Percentiles rank a stretch among this genome's conserved stretches.
These are phyloP conservation scores for Rehmannia glutinosa DNA, from an alignment of 257 asterid species.

Conservation along the genomic window DNA sequence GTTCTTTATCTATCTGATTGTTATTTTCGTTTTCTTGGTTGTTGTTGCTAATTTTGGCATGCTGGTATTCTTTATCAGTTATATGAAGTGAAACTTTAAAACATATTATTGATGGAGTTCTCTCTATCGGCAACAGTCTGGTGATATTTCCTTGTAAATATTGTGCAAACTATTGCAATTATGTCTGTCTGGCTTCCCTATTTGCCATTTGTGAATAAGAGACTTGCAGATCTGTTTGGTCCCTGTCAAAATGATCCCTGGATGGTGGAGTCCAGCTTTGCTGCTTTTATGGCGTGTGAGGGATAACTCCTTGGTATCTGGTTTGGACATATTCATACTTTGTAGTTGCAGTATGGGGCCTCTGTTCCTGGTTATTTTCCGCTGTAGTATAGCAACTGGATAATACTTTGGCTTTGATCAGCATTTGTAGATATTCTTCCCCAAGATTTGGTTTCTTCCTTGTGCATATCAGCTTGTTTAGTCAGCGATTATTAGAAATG, in stretches of 20 bases:
- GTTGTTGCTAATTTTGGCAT: too few species aligned
- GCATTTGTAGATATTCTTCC: slow-evolving; percentile 17
- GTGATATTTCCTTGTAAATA: slow-evolving; percentile 1
- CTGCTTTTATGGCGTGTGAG: slow-evolving; percentile 27
- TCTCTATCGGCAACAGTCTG: background rate
- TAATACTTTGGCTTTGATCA: slow-evolving; percentile 5
- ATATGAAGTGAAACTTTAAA: background rate
- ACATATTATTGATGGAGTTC: background rate
- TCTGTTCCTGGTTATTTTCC: slow-evolving; percentile 12
- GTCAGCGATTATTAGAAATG: slow-evolving; percentile 12
- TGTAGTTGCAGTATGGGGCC: slow-evolving; percentile 11
- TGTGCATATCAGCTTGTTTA: slow-evolving; percentile 18
- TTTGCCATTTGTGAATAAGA: slow-evolving; percentile 30
- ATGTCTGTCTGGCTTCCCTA: slow-evolving; percentile 15
- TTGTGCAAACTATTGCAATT: slow-evolving; percentile 6
- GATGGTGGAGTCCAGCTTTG: slow-evolving; percentile 33
- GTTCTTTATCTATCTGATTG: background rate
- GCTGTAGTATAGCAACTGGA: background rate
- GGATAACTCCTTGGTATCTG: slow-evolving; percentile 30
- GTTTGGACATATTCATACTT: slow-evolving; percentile 25
- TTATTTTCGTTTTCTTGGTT: background rate
- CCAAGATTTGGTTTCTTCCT: slow-evolving; percentile 23
- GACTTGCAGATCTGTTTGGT: slow-evolving; percentile 35
- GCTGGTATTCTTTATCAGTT: too few species aligned
- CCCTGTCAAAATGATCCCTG: slow-evolving; percentile 30